Evolutionary conservation across 495 filamentous ascomycete species (phyloP).

Genomic region (Cairneyella variabilis): DNA sequence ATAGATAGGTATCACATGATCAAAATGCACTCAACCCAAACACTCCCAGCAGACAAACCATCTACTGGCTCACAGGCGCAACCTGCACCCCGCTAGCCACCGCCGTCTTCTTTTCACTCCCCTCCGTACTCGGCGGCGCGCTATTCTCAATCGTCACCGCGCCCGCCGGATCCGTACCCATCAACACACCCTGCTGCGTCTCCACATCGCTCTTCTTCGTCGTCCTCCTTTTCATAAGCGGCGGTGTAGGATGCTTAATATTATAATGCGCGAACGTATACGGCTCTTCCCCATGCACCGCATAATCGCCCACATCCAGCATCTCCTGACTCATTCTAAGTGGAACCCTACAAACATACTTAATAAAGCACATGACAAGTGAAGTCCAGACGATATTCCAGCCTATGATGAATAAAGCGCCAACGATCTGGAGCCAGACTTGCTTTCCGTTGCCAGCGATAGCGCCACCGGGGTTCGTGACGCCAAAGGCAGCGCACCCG

Average conservation of each 20-base stretch:
- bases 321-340: slow-evolving; percentile 45
- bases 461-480: slow-evolving; percentile 47
- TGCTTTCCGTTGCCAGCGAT: slow-evolving; percentile 50
- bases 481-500: slow-evolving; percentile 45
- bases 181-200: neutral
- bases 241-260: slow-evolving; percentile 16
- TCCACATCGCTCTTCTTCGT: slow-evolving; percentile 5
- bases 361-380: slow-evolving; percentile 50
- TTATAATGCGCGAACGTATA: slow-evolving; percentile 38
- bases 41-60: too few relatives aligned
- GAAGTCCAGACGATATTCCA: slow-evolving; percentile 53
- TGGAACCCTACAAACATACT: slow-evolving; percentile 47
- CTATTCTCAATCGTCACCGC: too few relatives aligned
- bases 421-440: slow-evolving; percentile 50
- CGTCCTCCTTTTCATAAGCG: slow-evolving; percentile 1
- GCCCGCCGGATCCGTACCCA: slow-evolving; percentile 8
- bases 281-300: slow-evolving; percentile 48
- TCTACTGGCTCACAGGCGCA: too few relatives aligned
- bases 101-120: too few relatives aligned
- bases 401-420: slow-evolving; percentile 52
- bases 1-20: too few relatives aligned
- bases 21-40: too few relatives aligned
- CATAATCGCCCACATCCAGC: slow-evolving; percentile 46
- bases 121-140: too few relatives aligned
- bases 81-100: too few relatives aligned